phyloP scores from a whole-genome alignment of 139 green algal species.

The Astrephomene gubernaculifera region DNA sequence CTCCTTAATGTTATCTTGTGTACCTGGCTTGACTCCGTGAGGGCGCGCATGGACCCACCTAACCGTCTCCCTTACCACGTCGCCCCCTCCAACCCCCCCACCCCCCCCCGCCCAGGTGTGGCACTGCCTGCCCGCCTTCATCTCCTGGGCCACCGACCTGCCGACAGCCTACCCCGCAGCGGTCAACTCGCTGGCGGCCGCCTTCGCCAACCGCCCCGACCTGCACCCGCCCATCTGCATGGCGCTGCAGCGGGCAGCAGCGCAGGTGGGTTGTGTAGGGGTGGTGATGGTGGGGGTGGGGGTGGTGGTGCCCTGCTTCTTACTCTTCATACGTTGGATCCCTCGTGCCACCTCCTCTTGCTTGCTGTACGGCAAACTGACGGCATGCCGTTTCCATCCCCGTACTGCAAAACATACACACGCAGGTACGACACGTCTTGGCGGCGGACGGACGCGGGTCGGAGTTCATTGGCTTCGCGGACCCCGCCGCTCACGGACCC shows the following conservation, averaged over 20 bases:
- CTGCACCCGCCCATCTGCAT: constrained; percentile 69
- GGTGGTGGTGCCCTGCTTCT: too few relatives aligned
- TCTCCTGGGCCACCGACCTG: constrained; percentile 80
- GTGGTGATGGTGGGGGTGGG: not conserved
- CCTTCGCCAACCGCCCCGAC: constrained; percentile 78
- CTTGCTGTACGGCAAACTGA: not conserved
- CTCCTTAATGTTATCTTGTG: too few relatives aligned
- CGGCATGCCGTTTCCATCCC: too few relatives aligned
- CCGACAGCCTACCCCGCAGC: constrained; percentile 26
- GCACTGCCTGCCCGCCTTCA: constrained; percentile 85
- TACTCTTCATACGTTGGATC: too few relatives aligned
- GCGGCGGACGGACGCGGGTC: constrained; percentile 2
- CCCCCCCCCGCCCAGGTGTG: constrained; percentile 84
- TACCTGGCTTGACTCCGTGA: too few relatives aligned
- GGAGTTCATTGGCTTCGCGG: constrained; percentile 35
- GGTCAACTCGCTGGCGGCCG: constrained; percentile 62
- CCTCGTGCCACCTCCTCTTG: too few relatives aligned
- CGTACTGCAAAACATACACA: too few relatives aligned
- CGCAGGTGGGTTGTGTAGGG: constrained; percentile 41
- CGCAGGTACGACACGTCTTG: constrained; percentile 46
- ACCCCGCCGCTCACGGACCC: constrained; percentile 41
- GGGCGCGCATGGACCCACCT: too few relatives aligned
- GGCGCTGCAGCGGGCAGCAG: constrained; percentile 62
- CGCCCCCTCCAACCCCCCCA: not conserved
- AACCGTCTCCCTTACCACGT: too few relatives aligned